These are phyloP conservation scores for Omphalotus guepiniiformis DNA, from an alignment of 768 basidiomycete genomes.

Conservation along the genomic window DNA sequence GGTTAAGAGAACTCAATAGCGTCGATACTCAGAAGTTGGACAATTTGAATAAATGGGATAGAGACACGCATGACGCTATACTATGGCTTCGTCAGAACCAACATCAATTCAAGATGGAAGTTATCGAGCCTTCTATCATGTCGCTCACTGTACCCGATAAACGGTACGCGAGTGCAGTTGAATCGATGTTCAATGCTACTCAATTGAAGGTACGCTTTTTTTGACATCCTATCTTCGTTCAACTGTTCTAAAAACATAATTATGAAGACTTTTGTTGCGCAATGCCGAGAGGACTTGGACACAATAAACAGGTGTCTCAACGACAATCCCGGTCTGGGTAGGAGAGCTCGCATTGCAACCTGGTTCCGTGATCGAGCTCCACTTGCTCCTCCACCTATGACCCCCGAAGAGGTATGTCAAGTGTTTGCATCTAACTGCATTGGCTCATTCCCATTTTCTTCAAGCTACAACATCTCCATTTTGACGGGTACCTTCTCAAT, in stretches of 20 bases:
- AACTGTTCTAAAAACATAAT: background rate
- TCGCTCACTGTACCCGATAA: constrained; percentile 66
- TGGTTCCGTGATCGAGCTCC: constrained; percentile 55
- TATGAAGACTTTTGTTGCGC: constrained; percentile 76
- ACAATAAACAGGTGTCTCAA: constrained; percentile 64
- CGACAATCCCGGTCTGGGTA: constrained; percentile 53
- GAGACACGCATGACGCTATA: constrained; percentile 59
- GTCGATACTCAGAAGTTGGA: constrained; percentile 56
- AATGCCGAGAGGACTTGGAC: constrained; percentile 78
- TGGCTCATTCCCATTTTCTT: constrained; percentile 4
- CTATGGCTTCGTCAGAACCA: constrained; percentile 69
- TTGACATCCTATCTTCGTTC: background rate
- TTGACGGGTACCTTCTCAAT: constrained; percentile 83
- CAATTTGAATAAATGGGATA: constrained; percentile 48
- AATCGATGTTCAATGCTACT: constrained; percentile 57
- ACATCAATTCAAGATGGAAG: constrained; percentile 66
- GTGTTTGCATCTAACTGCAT: background rate
- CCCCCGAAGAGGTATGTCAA: constrained; percentile 48
- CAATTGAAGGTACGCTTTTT: constrained; percentile 56
- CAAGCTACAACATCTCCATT: constrained; percentile 62
- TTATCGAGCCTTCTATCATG: constrained; percentile 85
- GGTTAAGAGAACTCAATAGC: constrained; percentile 53
- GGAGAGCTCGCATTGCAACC: constrained; percentile 52
- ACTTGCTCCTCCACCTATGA: constrained; percentile 51
- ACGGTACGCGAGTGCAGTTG: constrained; percentile 62